Conservation (phyloP, 345 rosid species). For the Syzygium aromaticum region DNA sequence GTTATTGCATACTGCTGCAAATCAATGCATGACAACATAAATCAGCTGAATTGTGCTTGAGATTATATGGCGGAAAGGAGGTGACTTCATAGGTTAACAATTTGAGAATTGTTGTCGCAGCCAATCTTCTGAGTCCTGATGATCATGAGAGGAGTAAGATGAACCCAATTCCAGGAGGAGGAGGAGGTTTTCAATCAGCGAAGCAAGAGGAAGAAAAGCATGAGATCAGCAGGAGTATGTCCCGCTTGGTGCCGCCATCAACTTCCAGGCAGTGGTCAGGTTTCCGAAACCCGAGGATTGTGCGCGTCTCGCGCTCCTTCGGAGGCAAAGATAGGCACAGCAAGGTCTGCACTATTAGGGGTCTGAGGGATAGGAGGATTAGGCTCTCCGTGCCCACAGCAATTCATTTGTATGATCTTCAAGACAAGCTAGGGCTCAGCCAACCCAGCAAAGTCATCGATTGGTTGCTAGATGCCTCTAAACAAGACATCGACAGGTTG, state of each 20-base stretch:
- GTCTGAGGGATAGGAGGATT: conserved; percentile 79
- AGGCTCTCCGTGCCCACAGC: conserved; percentile 95
- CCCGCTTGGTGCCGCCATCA: conserved; percentile 14
- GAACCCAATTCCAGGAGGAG: conserved; percentile 42
- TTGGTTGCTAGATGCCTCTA: conserved; percentile 78
- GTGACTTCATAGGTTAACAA: not conserved
- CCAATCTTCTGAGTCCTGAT: conserved; percentile 3
- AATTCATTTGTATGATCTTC: conserved; percentile 82
- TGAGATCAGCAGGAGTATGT: conserved; percentile 1
- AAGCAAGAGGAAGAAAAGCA: conserved; percentile 47
- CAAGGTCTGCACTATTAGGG: conserved; percentile 90
- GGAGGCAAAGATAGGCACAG: conserved; percentile 99
- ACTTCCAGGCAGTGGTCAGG: conserved; percentile 83
- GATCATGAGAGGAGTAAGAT: conserved; percentile 30
- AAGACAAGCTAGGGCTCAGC: conserved; percentile 70
- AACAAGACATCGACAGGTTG: conserved; percentile 72
- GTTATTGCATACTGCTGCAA: not conserved
- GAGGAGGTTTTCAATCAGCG: conserved; percentile 22
- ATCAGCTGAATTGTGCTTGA: not conserved
- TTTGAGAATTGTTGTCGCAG: not conserved
- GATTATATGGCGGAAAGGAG: not conserved
- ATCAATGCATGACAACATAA: not conserved
- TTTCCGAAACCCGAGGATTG: conserved; percentile 87
- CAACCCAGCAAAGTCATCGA: conserved; percentile 96
- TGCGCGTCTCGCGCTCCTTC: conserved; percentile 70